A percentile compares a stretch with the other conserved stretches of the same genome.
Evolutionary conservation across 345 rosid genomes (phyloP).

Genomic region (Linum tenue): DNA sequence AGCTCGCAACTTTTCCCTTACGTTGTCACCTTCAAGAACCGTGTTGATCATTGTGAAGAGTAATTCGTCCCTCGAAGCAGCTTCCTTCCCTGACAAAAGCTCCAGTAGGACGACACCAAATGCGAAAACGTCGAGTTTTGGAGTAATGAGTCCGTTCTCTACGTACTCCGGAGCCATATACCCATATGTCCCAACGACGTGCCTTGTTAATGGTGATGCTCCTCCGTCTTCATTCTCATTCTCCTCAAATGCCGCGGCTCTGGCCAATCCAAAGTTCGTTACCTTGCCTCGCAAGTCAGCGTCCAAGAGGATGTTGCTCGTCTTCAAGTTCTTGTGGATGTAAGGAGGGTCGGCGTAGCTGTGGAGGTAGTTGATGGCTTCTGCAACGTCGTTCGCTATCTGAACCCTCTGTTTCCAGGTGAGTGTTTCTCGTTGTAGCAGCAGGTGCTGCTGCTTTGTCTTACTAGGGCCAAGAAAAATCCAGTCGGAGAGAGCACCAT

Average conservation of each 20-base stretch:
- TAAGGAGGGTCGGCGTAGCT: conserved; percentile 67
- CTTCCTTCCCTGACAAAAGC: conserved; percentile 70
- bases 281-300: conserved; percentile 63
- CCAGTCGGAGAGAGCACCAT: conserved; percentile 63
- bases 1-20: conserved; percentile 46
- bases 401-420: conserved; percentile 84
- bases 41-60: conserved; percentile 33
- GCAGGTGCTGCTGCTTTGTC: conserved; percentile 10
- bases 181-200: conserved; percentile 77
- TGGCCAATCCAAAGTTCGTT: conserved; percentile 68
- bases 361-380: conserved; percentile 74
- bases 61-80: conserved; percentile 42
- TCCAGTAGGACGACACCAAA: conserved; percentile 77
- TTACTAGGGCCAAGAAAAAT: conserved; percentile 10
- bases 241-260: conserved; percentile 22
- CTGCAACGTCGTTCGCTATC: conserved; percentile 58
- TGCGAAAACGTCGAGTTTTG: conserved; percentile 74
- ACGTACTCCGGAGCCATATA: conserved; percentile 88
- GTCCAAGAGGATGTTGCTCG: conserved; percentile 70
- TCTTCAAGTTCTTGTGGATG: conserved; percentile 77
- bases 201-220: conserved; percentile 57
- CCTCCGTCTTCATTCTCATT: conserved; percentile 29
- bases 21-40: conserved; percentile 69
- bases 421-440: conserved; percentile 23
- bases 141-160: conserved; percentile 77